Evolutionary conservation across 2,329 filamentous ascomycete species (phyloP).

Genomic region (Cordyceps fumosorosea): DNA sequence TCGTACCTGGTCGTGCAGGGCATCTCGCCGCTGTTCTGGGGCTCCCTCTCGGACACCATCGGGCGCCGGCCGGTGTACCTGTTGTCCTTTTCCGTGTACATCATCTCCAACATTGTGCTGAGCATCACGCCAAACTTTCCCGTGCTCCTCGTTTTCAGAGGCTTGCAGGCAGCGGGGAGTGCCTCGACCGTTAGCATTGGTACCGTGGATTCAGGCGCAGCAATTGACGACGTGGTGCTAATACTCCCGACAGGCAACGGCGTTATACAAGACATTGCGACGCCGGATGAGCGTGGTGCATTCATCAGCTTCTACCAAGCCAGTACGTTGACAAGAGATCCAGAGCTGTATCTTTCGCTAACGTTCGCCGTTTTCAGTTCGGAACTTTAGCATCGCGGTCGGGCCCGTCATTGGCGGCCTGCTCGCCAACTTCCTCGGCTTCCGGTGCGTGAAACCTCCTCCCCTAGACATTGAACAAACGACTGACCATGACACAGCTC

Average conservation of each 20-base stretch:
- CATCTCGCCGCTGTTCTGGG: slow-evolving; percentile 42
- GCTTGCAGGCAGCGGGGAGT: slow-evolving; percentile 40
- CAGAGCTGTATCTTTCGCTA: background rate
- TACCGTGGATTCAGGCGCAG: slow-evolving; percentile 15
- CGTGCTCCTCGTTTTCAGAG: slow-evolving; percentile 38
- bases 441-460: background rate
- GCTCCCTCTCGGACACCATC: slow-evolving; percentile 38
- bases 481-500: background rate
- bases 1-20: slow-evolving; percentile 46
- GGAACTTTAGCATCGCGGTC: background rate
- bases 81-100: slow-evolving; percentile 39
- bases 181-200: slow-evolving; percentile 42
- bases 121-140: slow-evolving; percentile 37
- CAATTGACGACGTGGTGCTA: background rate
- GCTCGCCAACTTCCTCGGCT: background rate
- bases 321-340: slow-evolving; percentile 17
- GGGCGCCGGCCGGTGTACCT: slow-evolving; percentile 41
- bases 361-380: background rate
- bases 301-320: slow-evolving; percentile 28
- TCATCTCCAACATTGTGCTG: slow-evolving; percentile 39
- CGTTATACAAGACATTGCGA: slow-evolving; percentile 26
- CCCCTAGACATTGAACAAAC: background rate
- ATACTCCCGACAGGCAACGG: slow-evolving; percentile 21
- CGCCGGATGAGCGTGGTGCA: slow-evolving; percentile 20
- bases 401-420: background rate